phyloP scores from a whole-genome alignment of 495 filamentous ascomycete genomes.

The Corynascus novoguineensis region DNA sequence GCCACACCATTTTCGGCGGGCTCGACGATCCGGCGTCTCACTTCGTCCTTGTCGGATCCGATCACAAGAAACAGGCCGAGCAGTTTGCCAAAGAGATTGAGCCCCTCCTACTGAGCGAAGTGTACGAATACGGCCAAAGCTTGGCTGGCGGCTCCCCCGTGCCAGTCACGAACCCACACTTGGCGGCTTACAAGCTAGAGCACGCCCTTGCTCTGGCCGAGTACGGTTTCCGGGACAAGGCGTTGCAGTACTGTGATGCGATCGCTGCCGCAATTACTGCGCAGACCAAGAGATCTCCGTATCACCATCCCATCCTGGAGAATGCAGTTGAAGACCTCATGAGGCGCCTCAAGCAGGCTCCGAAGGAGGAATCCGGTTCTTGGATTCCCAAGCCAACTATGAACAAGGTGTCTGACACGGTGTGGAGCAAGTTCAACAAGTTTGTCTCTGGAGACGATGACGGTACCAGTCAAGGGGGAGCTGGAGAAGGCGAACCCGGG shows the following conservation, averaged over 20 bases:
- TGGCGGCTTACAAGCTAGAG: slow-evolving; percentile 82
- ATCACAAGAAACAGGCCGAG: slow-evolving; percentile 61
- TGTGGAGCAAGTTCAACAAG: slow-evolving; percentile 88
- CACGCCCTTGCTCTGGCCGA: slow-evolving; percentile 82
- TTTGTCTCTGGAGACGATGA: slow-evolving; percentile 91
- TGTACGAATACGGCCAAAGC: slow-evolving; percentile 81
- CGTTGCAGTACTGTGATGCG: slow-evolving; percentile 84
- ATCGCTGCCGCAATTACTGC: slow-evolving; percentile 74
- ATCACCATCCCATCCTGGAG: slow-evolving; percentile 72
- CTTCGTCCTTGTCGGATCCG: slow-evolving; percentile 77
- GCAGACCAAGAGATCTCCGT: slow-evolving; percentile 75
- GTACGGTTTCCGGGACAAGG: slow-evolving; percentile 71
- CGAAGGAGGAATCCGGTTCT: slow-evolving; percentile 58
- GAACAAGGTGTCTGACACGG: slow-evolving; percentile 81
- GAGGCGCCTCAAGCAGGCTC: slow-evolving; percentile 74
- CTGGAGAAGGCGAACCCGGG: slow-evolving; percentile 58
- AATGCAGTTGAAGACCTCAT: slow-evolving; percentile 74
- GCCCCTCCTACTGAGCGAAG: slow-evolving; percentile 79
- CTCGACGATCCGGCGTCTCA: slow-evolving; percentile 74
- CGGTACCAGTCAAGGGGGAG: slow-evolving; percentile 51
- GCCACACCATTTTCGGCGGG: slow-evolving; percentile 64
- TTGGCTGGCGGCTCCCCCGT: slow-evolving; percentile 51
- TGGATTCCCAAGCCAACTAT: slow-evolving; percentile 95
- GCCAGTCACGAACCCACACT: slow-evolving; percentile 64
- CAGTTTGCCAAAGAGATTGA: slow-evolving; percentile 73